Evolutionary conservation across 345 rosid genomes (phyloP).

Genomic region (Pistacia vera): DNA sequence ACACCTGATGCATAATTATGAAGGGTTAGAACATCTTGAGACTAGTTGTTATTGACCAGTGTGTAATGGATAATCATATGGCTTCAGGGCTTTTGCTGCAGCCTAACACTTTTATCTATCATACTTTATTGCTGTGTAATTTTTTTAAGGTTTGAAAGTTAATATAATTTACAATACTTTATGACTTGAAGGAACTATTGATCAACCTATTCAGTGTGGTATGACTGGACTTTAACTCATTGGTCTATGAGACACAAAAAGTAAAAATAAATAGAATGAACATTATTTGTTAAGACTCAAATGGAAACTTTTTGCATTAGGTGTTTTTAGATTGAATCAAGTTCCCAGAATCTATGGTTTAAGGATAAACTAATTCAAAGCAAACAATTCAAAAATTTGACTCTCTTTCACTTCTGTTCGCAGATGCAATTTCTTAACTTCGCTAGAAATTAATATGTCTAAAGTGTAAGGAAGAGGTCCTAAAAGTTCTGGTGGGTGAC

Average conservation of each 20-base stretch:
- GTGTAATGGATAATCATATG: background rate
- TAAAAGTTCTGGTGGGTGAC: slow-evolving; percentile 23
- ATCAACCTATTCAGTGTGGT: background rate
- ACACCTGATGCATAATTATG: background rate
- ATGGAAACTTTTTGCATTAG: background rate
- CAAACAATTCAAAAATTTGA: background rate
- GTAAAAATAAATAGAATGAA: background rate
- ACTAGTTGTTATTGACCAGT: too few relatives aligned
- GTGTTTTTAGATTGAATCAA: background rate
- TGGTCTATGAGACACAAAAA: background rate
- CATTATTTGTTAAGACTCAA: background rate
- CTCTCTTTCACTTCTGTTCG: slow-evolving; percentile 15
- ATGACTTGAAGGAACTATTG: background rate
- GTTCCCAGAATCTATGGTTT: background rate
- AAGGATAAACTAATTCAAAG: background rate
- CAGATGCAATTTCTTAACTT: slow-evolving; percentile 68
- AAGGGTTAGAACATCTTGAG: background rate
- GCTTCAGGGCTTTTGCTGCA: background rate
- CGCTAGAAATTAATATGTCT: slow-evolving; percentile 44
- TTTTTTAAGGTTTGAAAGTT: background rate
- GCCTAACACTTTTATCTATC: background rate
- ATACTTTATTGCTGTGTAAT: background rate
- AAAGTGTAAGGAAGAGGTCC: slow-evolving; percentile 50
- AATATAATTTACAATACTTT: background rate
- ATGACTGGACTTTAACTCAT: background rate